Evolutionary conservation across 768 basidiomycete species (phyloP), one percentile per base, ranked within the genome.

Genomic region (Trametes gibbosa): DNA sequence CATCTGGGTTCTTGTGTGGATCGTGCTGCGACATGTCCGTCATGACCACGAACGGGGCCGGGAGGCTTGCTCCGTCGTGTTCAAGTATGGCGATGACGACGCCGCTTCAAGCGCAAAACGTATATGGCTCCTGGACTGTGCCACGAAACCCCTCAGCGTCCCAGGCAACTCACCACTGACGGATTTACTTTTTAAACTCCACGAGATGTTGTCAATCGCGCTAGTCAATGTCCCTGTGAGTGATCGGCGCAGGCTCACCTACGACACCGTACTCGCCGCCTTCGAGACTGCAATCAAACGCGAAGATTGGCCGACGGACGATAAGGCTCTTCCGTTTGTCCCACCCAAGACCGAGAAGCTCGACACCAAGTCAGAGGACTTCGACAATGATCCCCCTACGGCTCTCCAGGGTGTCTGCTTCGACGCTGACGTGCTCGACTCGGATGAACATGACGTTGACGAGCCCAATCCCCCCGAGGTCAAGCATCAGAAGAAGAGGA

Each of bases 1-100:
- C 56, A 58, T 53, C 46, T 64, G 63, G 59, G 46, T 61, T 19
- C 19, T 58, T 3, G 12, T 64, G 0, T 64, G 55, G 61, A 27
- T 55, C 9, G 53, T 63, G 2, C 42, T 58, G 0, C 52, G 61
- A 2, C 53, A 55, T 17, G 58, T 57, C 9, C 25, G 7, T 17
- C 32, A 50, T 13, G 19, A 24, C 8, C 23, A 46, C 25, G 12
- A 1, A 12, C 23, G 13, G 2, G 45, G 45, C 5, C 12, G 1
- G 13, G 8, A 12, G 2, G 45, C 49, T 16, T 50, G 49, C 19
- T 7, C 5, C 19, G 16, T 19, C 19, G n/a, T 35, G 17, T 50
- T 50, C 49, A 50, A 50, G 19, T 39, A 19, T 21, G 49, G 49
- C 14, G 23, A 14, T 35, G 32, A 23, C 8, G 7, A n/a, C 32